Conservation (phyloP, 129 eudicot species). For the Tagetes erecta region DNA sequence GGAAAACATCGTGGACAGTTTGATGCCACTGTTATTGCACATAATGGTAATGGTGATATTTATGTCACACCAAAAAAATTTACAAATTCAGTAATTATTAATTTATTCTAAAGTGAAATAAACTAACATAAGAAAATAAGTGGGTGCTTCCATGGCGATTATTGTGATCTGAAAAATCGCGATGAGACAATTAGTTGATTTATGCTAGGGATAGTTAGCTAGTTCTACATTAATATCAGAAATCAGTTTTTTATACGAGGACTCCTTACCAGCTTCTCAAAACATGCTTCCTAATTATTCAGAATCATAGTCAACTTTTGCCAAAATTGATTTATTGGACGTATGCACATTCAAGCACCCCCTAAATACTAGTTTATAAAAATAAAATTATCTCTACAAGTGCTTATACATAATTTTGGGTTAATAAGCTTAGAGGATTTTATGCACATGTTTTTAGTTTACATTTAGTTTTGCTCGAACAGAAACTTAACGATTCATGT, state of each 20-base stretch:
- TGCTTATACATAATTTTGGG: neutral
- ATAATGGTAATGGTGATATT: constrained; percentile 88
- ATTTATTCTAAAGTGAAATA: neutral
- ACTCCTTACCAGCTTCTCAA: neutral
- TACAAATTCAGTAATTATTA: neutral
- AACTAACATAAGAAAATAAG: neutral
- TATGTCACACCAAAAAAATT: constrained; percentile 1
- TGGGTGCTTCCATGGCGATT: neutral
- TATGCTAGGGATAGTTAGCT: neutral
- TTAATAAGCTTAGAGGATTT: neutral
- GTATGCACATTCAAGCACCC: neutral
- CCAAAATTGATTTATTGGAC: neutral
- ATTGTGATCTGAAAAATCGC: neutral
- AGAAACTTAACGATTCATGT: neutral
- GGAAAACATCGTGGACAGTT: constrained; percentile 85
- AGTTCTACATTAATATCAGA: neutral
- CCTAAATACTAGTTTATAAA: neutral
- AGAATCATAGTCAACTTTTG: neutral
- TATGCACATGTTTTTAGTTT: neutral
- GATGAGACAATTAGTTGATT: neutral
- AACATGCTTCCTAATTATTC: neutral
- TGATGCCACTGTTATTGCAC: constrained; percentile 88
- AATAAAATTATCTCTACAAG: neutral
- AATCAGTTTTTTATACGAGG: neutral
- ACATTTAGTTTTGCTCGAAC: neutral